Conservation (phyloP, 2,329 filamentous ascomycete genomes). For the Trichoderma harzianum region DNA sequence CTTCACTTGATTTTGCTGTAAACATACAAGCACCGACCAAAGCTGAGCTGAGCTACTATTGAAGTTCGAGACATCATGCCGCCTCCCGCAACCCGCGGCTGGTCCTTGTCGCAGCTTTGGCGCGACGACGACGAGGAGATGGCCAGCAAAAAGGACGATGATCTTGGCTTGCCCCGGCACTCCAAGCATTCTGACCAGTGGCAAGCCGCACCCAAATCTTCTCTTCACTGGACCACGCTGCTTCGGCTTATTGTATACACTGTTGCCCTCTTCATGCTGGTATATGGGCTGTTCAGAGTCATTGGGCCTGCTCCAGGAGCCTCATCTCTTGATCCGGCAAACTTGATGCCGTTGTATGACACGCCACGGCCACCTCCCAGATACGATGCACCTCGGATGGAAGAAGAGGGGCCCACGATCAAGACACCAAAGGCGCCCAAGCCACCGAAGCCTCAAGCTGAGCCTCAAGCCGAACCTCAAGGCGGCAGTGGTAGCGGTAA, state of each 20-base stretch:
- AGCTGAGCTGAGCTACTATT: background rate
- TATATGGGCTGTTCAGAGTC: constrained; percentile 40
- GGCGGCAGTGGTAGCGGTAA: background rate
- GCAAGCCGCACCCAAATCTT: constrained; percentile 36
- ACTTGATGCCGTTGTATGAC: background rate
- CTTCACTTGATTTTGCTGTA: background rate
- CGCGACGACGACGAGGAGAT: constrained; percentile 54
- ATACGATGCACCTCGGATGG: constrained; percentile 8
- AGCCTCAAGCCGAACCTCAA: background rate
- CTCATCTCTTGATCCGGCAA: constrained; percentile 28
- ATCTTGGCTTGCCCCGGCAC: constrained; percentile 36
- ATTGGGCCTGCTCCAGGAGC: constrained; percentile 37
- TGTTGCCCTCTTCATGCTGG: constrained; percentile 50
- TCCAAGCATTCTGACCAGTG: constrained; percentile 32
- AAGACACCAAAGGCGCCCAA: background rate
- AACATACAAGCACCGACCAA: background rate
- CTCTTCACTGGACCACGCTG: constrained; percentile 49
- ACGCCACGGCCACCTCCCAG: background rate
- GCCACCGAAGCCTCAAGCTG: background rate
- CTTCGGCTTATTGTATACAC: constrained; percentile 50
- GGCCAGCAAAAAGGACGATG: constrained; percentile 61
- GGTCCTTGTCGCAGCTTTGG: constrained; percentile 40
- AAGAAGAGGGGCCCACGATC: background rate
- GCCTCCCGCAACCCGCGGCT: constrained; percentile 26
- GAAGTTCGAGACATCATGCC: background rate